A percentile compares a stretch with the other conserved stretches of the same genome.
Evolutionary conservation across 345 rosid genomes (phyloP).

Genomic region (Aegle marmelos): DNA sequence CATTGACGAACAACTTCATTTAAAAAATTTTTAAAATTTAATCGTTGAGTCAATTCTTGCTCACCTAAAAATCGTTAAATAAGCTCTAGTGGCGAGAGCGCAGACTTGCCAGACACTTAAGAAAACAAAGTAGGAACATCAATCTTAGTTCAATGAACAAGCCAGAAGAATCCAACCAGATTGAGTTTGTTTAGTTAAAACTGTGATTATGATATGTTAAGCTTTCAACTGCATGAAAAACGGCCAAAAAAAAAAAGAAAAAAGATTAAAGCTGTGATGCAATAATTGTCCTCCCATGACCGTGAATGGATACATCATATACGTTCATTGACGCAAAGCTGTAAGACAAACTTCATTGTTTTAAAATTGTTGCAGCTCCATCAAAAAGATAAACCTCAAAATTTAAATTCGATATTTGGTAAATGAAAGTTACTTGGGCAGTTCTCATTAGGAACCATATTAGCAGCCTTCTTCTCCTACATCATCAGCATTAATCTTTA

Average conservation of each 20-base stretch:
- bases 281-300: background rate
- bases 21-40: background rate
- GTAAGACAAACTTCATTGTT: background rate
- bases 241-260: background rate
- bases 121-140: background rate
- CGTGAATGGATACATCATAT: background rate
- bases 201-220: background rate
- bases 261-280: background rate
- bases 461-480: background rate
- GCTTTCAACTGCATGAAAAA: background rate
- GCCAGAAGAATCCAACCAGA: background rate
- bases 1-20: no score
- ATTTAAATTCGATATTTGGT: background rate
- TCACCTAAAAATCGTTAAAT: no score
- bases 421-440: background rate
- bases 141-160: background rate
- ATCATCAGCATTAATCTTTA: background rate
- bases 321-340: slow-evolving; percentile 1
- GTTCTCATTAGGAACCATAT: background rate
- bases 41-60: background rate
- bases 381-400: background rate
- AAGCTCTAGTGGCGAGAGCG: background rate
- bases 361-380: background rate
- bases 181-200: background rate
- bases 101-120: background rate